Conservation (phyloP, 2,329 filamentous ascomycete genomes). For the Dactylellina cionopaga region DNA sequence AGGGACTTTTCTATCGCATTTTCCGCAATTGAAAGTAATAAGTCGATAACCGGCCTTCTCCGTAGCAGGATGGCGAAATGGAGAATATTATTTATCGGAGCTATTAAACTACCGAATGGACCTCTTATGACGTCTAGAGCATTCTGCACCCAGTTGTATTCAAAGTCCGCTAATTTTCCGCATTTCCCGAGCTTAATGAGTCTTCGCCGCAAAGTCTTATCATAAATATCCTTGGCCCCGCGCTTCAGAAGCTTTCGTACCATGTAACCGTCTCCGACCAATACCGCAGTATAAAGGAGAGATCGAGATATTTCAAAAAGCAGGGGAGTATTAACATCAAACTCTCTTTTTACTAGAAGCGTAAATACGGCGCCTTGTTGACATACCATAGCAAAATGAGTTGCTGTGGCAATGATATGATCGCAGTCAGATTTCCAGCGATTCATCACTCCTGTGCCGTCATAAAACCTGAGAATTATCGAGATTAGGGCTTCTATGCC, state of each 20-base stretch:
- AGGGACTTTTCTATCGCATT: not conserved
- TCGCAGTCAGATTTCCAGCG: not conserved
- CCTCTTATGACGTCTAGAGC: not conserved
- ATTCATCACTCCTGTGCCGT: not conserved
- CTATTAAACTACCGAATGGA: too few species aligned
- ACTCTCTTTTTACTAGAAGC: not conserved
- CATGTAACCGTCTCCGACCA: not conserved
- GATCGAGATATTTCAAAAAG: constrained; percentile 7
- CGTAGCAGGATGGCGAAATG: constrained; percentile 3
- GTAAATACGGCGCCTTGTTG: constrained; percentile 13
- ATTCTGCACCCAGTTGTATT: not conserved
- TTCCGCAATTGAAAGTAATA: not conserved
- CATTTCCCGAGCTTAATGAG: too few species aligned
- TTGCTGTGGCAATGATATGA: constrained; percentile 1
- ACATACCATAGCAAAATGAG: constrained; percentile 7
- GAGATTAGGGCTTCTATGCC: not conserved
- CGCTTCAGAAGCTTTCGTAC: not conserved
- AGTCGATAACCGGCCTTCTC: not conserved
- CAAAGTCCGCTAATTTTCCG: too few species aligned
- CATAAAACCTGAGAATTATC: not conserved
- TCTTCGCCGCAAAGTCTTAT: not conserved
- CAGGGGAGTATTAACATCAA: constrained; percentile 13
- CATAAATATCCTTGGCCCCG: not conserved
- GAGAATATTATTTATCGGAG: not conserved
- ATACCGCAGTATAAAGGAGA: constrained; percentile 13